Evolutionary conservation across 2,329 filamentous ascomycete species (phyloP).

Genomic region (Phialophora tarda): DNA sequence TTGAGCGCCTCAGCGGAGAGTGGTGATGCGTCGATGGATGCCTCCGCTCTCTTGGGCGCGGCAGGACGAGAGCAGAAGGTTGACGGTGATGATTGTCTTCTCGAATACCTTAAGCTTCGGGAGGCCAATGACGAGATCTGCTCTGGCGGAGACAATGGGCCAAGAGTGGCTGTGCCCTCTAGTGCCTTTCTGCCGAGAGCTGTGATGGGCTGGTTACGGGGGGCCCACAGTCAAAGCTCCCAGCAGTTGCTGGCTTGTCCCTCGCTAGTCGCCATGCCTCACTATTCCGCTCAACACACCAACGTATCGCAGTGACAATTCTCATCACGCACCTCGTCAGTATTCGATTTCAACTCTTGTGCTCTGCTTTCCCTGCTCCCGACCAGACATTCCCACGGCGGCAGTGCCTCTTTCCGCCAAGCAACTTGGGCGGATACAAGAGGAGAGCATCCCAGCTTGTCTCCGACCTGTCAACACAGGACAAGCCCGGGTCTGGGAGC

Average conservation of each 20-base stretch:
- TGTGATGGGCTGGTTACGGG: slow-evolving; percentile 17
- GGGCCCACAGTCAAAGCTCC: slow-evolving; percentile 4
- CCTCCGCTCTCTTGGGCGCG: background rate
- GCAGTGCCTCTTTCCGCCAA: slow-evolving; percentile 11
- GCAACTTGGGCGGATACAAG: slow-evolving; percentile 6
- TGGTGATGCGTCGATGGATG: background rate
- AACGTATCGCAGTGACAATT: slow-evolving; percentile 10
- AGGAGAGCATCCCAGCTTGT: slow-evolving; percentile 7
- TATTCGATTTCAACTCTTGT: background rate
- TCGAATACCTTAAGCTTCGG: slow-evolving; percentile 1
- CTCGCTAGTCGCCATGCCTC: background rate
- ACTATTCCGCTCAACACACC: slow-evolving; percentile 5
- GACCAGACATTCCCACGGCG: slow-evolving; percentile 10
- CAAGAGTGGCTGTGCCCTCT: slow-evolving; percentile 33
- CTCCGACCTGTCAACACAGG: slow-evolving; percentile 5
- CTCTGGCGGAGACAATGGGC: slow-evolving; percentile 7
- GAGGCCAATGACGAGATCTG: background rate
- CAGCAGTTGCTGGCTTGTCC: slow-evolving; percentile 2
- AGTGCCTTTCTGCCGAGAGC: slow-evolving; percentile 8
- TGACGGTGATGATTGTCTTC: slow-evolving; percentile 3
- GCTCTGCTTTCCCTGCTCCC: slow-evolving; percentile 4
- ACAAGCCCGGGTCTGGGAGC: background rate
- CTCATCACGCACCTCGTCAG: slow-evolving; percentile 14
- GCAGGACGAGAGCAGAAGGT: background rate
- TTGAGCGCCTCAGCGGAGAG: background rate